phyloP scores from a whole-genome alignment of 2,329 filamentous ascomycete genomes.

The Stagonosporopsis rhizophila region DNA sequence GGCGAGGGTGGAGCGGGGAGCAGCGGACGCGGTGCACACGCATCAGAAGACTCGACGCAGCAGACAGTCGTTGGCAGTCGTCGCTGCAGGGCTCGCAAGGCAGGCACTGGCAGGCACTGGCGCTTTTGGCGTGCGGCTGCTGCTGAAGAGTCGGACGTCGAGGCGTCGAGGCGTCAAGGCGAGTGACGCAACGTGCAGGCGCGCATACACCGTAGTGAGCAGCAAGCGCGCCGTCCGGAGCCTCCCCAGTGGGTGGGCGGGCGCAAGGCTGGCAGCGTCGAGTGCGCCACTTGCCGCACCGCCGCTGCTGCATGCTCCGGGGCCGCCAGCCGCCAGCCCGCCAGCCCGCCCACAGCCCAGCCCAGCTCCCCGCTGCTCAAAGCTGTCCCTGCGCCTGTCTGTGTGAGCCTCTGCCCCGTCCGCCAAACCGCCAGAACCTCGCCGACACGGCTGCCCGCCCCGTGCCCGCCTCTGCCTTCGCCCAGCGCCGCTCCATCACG shows the following conservation, averaged over 20 bases:
- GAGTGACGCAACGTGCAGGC: constrained; percentile 2
- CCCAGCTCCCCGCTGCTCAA: neutral
- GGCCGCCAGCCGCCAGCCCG: neutral
- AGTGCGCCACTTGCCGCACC: constrained; percentile 15
- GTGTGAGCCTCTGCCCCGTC: neutral
- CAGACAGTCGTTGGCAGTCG: too few species aligned
- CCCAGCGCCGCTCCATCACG: constrained; percentile 32
- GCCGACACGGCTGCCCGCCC: constrained; percentile 16
- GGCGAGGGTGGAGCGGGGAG: constrained; percentile 17
- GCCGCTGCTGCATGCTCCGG: constrained; percentile 4
- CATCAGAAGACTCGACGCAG: too few species aligned
- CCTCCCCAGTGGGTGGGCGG: too few species aligned
- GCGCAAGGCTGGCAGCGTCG: constrained; percentile 27
- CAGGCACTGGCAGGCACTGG: neutral
- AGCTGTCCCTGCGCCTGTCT: constrained; percentile 1
- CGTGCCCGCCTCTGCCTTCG: constrained; percentile 30
- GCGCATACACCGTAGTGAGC: too few species aligned
- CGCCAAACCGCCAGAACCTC: neutral
- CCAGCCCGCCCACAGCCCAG: constrained; percentile 3
- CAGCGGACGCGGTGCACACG: constrained; percentile 7
- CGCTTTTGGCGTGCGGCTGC: constrained; percentile 2
- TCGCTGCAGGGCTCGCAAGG: too few species aligned
- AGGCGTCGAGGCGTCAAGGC: too few species aligned
- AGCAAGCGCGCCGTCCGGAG: neutral
- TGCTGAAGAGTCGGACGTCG: neutral